Percentiles rank a stretch among this genome's conserved stretches.
Evolutionary conservation across 1,284 basidiomycete species (phyloP).

Genomic region (Psilocybe mexicana): DNA sequence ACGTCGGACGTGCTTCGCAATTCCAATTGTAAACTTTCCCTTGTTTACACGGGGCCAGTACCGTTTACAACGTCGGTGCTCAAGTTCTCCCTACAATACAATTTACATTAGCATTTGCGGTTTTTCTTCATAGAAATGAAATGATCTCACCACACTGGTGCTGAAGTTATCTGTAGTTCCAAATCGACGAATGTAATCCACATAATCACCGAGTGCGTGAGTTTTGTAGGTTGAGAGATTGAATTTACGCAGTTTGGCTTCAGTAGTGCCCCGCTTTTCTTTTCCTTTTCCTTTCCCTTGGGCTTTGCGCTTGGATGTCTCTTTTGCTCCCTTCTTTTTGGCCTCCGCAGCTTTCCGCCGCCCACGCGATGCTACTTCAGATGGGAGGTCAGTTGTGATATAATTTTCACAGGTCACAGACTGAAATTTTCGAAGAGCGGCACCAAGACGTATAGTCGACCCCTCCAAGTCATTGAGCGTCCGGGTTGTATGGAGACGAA

Average conservation of each 20-base stretch:
- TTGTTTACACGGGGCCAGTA: constrained; percentile 11
- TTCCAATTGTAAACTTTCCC: neutral
- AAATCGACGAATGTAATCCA: constrained; percentile 17
- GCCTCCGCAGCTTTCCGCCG: constrained; percentile 15
- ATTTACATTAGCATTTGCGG: constrained; percentile 5
- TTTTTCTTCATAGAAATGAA: constrained; percentile 22
- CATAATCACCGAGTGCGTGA: constrained; percentile 27
- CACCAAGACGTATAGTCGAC: constrained; percentile 27
- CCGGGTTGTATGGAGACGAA: constrained; percentile 35
- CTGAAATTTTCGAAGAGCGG: constrained; percentile 26
- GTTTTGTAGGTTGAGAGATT: constrained; percentile 29
- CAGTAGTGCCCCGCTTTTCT: too few relatives aligned
- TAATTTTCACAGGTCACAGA: constrained; percentile 20
- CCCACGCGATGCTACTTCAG: constrained; percentile 26
- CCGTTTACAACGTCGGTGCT: constrained; percentile 36
- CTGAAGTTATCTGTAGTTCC: constrained; percentile 24
- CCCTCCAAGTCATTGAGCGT: constrained; percentile 26
- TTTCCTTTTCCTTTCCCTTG: too few relatives aligned
- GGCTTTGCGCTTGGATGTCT: neutral
- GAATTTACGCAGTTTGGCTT: constrained; percentile 7
- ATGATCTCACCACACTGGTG: constrained; percentile 20
- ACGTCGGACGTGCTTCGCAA: constrained; percentile 1
- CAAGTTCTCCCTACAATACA: constrained; percentile 35
- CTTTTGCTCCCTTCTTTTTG: neutral
- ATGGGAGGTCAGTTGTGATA: constrained; percentile 27